A percentile compares a stretch with the other conserved stretches of the same genome.
These are phyloP conservation scores for Beauveria scarabaeidicola DNA, from an alignment of 2,329 filamentous ascomycete genomes.

Conservation along the genomic window DNA sequence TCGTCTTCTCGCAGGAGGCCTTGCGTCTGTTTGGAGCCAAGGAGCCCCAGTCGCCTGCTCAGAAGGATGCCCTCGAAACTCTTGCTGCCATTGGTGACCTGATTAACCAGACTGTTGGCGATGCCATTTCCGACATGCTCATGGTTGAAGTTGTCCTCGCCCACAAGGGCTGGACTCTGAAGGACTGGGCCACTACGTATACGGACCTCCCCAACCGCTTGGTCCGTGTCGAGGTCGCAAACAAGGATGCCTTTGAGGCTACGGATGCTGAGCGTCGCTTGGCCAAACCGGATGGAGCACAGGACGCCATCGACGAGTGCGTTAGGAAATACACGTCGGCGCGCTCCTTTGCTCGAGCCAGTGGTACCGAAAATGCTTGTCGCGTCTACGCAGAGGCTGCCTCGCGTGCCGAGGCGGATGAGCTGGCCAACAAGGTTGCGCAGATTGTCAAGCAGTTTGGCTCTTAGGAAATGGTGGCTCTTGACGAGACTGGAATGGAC, in stretches of 20 bases:
- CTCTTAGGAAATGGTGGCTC: conserved; percentile 18
- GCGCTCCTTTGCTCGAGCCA: conserved; percentile 83
- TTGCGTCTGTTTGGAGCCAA: conserved; percentile 69
- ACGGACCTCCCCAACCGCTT: conserved; percentile 89
- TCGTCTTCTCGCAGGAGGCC: conserved; percentile 84
- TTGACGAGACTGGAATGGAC: not conserved
- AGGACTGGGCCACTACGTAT: conserved; percentile 90
- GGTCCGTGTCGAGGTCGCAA: conserved; percentile 81
- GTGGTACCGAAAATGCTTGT: conserved; percentile 92
- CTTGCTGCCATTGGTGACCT: conserved; percentile 77
- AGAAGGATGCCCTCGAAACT: conserved; percentile 80
- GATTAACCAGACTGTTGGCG: conserved; percentile 97
- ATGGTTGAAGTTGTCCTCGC: conserved; percentile 93
- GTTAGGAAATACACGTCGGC: conserved; percentile 89
- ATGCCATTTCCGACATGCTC: conserved; percentile 91
- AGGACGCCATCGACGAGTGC: conserved; percentile 76
- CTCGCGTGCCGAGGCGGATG: conserved; percentile 80
- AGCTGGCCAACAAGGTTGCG: conserved; percentile 77
- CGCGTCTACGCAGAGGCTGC: conserved; percentile 93
- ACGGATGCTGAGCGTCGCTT: conserved; percentile 88
- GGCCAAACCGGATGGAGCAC: conserved; percentile 67
- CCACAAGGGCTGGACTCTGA: conserved; percentile 83
- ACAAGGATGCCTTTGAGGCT: conserved; percentile 84
- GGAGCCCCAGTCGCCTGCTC: conserved; percentile 81
- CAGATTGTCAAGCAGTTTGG: conserved; percentile 58